Conservation (phyloP, 2,329 filamentous ascomycete genomes). For the Mycosphaerella sp. region DNA sequence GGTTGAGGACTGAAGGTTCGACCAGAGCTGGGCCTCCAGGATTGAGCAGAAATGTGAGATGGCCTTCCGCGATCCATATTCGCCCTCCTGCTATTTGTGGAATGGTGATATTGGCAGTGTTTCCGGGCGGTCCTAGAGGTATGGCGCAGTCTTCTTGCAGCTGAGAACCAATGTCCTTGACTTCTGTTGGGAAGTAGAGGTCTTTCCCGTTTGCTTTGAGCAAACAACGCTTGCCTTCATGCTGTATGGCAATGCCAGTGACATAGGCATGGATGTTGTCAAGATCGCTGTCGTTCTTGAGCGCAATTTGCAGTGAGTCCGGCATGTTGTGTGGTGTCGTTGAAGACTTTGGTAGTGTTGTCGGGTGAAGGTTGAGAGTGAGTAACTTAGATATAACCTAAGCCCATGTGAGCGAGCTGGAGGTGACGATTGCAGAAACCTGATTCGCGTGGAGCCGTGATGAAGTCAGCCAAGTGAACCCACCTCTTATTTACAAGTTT, state of each 20-base stretch:
- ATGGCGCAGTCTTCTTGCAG: constrained; percentile 35
- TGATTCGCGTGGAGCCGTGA: neutral
- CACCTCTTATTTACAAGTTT: neutral
- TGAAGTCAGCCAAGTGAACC: constrained; percentile 6
- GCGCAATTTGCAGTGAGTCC: constrained; percentile 30
- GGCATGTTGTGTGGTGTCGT: constrained; percentile 25
- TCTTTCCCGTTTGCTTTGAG: constrained; percentile 33
- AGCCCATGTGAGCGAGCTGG: no score
- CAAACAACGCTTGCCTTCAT: constrained; percentile 29
- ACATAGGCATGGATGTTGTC: constrained; percentile 33
- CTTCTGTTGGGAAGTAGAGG: constrained; percentile 33
- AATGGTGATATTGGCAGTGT: constrained; percentile 31
- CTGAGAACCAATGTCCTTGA: constrained; percentile 29
- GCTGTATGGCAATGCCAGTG: constrained; percentile 34
- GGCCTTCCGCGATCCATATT: constrained; percentile 34
- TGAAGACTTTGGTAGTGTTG: neutral
- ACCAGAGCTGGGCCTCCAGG: constrained; percentile 34
- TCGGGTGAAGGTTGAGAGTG: neutral
- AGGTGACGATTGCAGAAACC: neutral
- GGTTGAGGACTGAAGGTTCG: constrained; percentile 34
- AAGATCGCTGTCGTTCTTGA: constrained; percentile 33
- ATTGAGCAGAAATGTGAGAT: constrained; percentile 35
- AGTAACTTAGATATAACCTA: neutral
- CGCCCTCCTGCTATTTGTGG: constrained; percentile 35
- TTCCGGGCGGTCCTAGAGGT: constrained; percentile 31